phyloP scores from a whole-genome alignment of 495 filamentous ascomycete genomes.

The Penicillium samsonianum region DNA sequence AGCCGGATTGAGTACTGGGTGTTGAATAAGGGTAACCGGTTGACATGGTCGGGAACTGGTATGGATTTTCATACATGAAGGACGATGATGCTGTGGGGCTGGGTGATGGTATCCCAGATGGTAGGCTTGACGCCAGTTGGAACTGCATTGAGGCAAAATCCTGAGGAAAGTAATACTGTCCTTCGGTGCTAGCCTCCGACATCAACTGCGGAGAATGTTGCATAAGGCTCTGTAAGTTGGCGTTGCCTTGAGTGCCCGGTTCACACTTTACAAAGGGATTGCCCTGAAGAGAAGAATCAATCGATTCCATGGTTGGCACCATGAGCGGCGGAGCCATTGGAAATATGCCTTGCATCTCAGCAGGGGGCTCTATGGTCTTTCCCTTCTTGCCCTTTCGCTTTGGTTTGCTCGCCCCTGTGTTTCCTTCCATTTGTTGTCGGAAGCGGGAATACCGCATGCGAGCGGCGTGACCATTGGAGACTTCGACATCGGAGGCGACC shows the following conservation, averaged over 20 bases:
- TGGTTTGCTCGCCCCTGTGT: slow-evolving; percentile 21
- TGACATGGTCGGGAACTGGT: neutral
- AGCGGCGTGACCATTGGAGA: slow-evolving; percentile 79
- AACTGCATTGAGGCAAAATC: slow-evolving; percentile 7
- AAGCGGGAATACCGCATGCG: slow-evolving; percentile 80
- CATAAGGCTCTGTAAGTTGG: neutral
- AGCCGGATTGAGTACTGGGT: neutral
- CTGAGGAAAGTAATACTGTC: slow-evolving; percentile 4
- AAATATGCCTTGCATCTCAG: neutral
- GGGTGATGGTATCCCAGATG: neutral
- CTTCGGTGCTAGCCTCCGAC: neutral
- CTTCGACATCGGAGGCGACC: slow-evolving; percentile 61
- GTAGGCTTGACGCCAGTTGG: neutral
- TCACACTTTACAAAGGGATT: slow-evolving; percentile 21
- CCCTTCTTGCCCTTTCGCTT: slow-evolving; percentile 22
- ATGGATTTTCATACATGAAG: neutral
- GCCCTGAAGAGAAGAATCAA: neutral
- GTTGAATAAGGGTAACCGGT: slow-evolving; percentile 1
- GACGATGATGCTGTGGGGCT: neutral
- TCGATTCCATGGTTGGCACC: slow-evolving; percentile 5
- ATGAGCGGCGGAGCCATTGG: neutral
- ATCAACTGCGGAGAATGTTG: neutral
- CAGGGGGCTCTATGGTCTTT: slow-evolving; percentile 10
- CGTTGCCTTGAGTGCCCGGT: neutral
- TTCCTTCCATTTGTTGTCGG: slow-evolving; percentile 59